Evolutionary conservation across 2,329 filamentous ascomycete genomes (phyloP), one percentile per base, ranked within the genome.

Genomic region (Cordyceps pruinosa): DNA sequence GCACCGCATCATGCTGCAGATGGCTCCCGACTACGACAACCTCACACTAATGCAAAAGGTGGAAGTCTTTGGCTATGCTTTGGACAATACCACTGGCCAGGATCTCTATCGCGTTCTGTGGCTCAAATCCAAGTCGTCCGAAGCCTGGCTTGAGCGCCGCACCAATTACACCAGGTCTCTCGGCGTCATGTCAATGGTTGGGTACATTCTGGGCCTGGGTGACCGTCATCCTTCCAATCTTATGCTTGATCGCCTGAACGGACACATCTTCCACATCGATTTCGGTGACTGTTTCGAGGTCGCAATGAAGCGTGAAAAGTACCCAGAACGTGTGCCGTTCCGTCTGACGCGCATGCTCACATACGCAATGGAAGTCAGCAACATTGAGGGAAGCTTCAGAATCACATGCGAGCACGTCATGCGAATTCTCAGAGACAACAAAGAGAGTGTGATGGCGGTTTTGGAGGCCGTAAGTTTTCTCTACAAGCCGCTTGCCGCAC

Each of bases 151-250:
- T 34, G 94, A 97, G 72, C 84, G 94, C 44, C 88, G 94, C 54
- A 99, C 95, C n/a, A 99, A 96, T 70, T 99, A 99, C 75, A 99
- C 94, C 19, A 88, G 94, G 58, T 97, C 93, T 1, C 80, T 99
- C 2, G 94, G 90, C 65, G 94, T 99, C 66, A 99, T 99, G 94
- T 97, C 91, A n/a, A 99, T 99, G 91, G 94, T 97, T n/a, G 94
- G 94, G 61, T 99, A 99, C 72, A 97, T 99, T 62, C 84, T 99
- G 23, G 95, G 94, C 59, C 79, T 99, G 15, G 94, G 94, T 56
- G 94, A 99, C 75, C 87, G 95, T 48, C 94, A 99, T 74, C 95
- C 95, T 37, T 97, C 91, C 60, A 99, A 99, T 72, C 76, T 99
- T 67, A 95, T 99, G 88, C 86, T 99, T 41, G 94, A 99, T 72